These are phyloP conservation scores for Rasamsonia emersonii DNA, from an alignment of 2,329 filamentous ascomycete genomes.

Conservation along the genomic window DNA sequence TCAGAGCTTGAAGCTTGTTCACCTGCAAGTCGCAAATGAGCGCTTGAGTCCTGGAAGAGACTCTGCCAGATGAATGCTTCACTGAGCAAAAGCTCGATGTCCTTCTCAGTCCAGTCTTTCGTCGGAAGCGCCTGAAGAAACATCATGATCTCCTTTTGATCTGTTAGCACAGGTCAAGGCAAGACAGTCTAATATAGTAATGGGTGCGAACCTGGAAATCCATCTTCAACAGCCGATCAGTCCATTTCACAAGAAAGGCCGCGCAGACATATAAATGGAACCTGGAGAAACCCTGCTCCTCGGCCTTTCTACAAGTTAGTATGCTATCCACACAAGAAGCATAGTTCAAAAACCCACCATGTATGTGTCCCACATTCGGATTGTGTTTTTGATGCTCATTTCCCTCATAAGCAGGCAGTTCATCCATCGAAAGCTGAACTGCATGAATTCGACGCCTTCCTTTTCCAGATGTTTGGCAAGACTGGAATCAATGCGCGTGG, in stretches of 20 bases:
- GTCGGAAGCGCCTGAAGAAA: slow-evolving; percentile 93
- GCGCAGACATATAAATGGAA: slow-evolving; percentile 98
- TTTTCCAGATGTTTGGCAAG: slow-evolving; percentile 82
- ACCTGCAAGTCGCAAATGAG: slow-evolving; percentile 55
- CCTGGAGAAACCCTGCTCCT: slow-evolving; percentile 96
- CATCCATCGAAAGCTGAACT: slow-evolving; percentile 99
- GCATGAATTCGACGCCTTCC: slow-evolving; percentile 94
- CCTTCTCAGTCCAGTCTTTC: slow-evolving; percentile 91
- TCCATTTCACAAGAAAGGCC: slow-evolving; percentile 97
- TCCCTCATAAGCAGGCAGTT: slow-evolving; percentile 98
- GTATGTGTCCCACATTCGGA: slow-evolving; percentile 99
- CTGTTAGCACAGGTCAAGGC: slow-evolving; percentile 4
- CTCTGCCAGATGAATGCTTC: slow-evolving; percentile 99
- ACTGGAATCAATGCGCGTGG: slow-evolving; percentile 74
- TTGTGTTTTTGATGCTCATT: slow-evolving; percentile 91
- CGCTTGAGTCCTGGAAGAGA: slow-evolving; percentile 86
- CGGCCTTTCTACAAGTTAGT: slow-evolving; percentile 54
- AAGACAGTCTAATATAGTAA: neutral
- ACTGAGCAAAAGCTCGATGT: slow-evolving; percentile 88
- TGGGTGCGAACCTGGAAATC: slow-evolving; percentile 59
- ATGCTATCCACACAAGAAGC: slow-evolving; percentile 5
- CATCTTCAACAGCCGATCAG: slow-evolving; percentile 88
- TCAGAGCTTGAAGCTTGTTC: slow-evolving; percentile 26
- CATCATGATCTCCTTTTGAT: slow-evolving; percentile 90
- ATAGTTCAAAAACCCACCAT: slow-evolving; percentile 49